Evolutionary conservation across 2,329 filamentous ascomycete species (phyloP), one percentile per base, ranked within the genome.

Genomic region (Curvularia spicifera): DNA sequence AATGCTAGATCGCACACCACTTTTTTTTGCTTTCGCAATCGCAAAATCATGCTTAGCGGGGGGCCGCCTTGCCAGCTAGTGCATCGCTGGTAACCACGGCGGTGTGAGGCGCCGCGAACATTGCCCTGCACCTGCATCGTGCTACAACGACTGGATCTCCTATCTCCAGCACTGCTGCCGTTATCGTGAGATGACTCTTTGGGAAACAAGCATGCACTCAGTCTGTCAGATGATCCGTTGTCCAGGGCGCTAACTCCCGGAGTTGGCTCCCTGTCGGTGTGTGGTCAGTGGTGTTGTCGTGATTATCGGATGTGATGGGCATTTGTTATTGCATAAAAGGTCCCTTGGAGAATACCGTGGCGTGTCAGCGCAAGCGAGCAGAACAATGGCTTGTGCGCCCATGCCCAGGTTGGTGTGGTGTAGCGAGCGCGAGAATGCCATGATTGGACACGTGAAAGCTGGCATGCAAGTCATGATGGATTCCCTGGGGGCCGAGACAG

Each of bases 101-200:
- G 49, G 46, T 42, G 52, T 52, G 50, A 53, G 22, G 37, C 50
- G 44, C 53, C 48, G 28, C 42, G 24, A 48, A 35, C 26, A 26
- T 31, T 39, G 40, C 56, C 56, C 28, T 46, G 51, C 64, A 63
- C 65, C 63, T 67, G 61, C 64, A 66, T 68, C 58, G 68, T 68
- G 61, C 65, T 20, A 67, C 64, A 29, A 60, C 44, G 44, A 53
- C 45, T 56, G 51, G 53, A 43, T 31, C 18, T 42, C 40, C 31
- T 49, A 56, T 53, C 47, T 57, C 44, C 35, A 48, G 22, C 35
- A 12, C 37, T 10, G 20, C 20, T 48, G 31, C 44, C 40, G 62
- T 61, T 69, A 67, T 68, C 65, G 64, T 68, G 61, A 49, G 61
- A 53, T 64, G 51, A 63, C 60, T 22, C 31, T 60, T 53, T 44